Percentiles rank a stretch among this genome's conserved stretches.
These are phyloP conservation scores for Flaveria robusta DNA, from an alignment of 129 eudicot genomes.

Conservation along the genomic window DNA sequence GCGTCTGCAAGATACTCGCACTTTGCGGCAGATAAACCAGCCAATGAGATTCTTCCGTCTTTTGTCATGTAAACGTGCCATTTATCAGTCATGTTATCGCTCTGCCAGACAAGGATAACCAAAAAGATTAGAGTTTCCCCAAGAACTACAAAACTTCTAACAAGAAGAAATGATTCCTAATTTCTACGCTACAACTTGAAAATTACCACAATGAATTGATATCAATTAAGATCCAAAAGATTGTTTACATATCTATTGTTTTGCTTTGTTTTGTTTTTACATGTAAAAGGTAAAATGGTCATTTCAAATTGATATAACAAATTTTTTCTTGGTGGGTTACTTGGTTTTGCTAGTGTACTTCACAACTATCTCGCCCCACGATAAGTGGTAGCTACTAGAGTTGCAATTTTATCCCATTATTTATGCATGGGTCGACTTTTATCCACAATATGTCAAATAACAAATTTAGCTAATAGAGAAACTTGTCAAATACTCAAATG, in stretches of 20 bases:
- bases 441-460: neutral
- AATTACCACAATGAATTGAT: too few relatives aligned
- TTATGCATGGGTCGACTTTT: neutral
- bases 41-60: conserved; percentile 96
- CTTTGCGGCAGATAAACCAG: conserved; percentile 90
- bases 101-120: conserved; percentile 43
- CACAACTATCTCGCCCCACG: neutral
- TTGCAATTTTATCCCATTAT: neutral
- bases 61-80: conserved; percentile 99
- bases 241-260: neutral
- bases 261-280: neutral
- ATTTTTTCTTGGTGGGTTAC: neutral
- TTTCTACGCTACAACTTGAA: too few relatives aligned
- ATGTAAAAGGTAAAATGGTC: neutral
- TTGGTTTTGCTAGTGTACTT: conserved; percentile 1
- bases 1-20: conserved; percentile 99
- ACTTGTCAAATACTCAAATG: neutral
- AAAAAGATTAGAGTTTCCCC: neutral
- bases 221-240: neutral
- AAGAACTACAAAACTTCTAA: neutral
- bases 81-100: conserved; percentile 91
- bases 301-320: neutral
- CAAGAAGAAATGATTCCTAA: too few relatives aligned
- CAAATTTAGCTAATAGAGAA: neutral
- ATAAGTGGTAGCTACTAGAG: neutral